Evolutionary conservation across 352 stramenopile species (phyloP), one percentile per base, ranked within the genome.

Genomic region (Globisporangium abappressorium): DNA sequence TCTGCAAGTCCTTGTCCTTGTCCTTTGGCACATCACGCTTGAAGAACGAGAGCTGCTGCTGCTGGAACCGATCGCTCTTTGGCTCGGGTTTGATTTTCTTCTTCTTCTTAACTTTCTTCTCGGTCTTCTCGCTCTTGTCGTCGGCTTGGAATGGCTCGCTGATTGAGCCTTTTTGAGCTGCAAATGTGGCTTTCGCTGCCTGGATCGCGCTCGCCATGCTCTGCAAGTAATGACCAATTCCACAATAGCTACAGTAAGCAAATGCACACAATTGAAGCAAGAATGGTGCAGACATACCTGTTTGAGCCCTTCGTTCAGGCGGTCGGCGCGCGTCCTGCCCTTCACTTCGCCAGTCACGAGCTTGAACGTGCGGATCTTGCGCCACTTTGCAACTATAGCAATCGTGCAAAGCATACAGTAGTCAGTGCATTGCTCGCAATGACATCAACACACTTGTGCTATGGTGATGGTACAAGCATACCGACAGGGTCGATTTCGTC

Each of bases 311-410:
- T 73, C 75, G 73, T 93, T 91, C 49, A 93, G 53, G 0, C 69
- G 67, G 64, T 90, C 79, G 5, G 85, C 81, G 41, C 80, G 70
- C 8, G 85, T 93, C 41, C 78, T 69, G 38, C 78, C 85, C 43
- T 89, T 74, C 14, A 89, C 80, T 62, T 87, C 69, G 60, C 85
- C 83, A 62, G 87, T 71, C 7, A 90, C 72, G 22, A 93, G 73
- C 20, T 69, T 74, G 57, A 91, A 93, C 55, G 85, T 93, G 34
- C 85, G 80, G 63, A 93, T 78, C 67, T 93, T 93, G 51, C 85
- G 71, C 85, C 85, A 93, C 38, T 90, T 87, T 41, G 79, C 76
- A 58, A 77, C 84, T 92, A 57, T 26, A 49, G 51, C 33, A 33
- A 33, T 33, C 30, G 30, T 33, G 30, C 30, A 33, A 33, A 33